Evolutionary conservation across 139 green algal species (phyloP).

Genomic region (Auxenochlorella pyrenoidosa): DNA sequence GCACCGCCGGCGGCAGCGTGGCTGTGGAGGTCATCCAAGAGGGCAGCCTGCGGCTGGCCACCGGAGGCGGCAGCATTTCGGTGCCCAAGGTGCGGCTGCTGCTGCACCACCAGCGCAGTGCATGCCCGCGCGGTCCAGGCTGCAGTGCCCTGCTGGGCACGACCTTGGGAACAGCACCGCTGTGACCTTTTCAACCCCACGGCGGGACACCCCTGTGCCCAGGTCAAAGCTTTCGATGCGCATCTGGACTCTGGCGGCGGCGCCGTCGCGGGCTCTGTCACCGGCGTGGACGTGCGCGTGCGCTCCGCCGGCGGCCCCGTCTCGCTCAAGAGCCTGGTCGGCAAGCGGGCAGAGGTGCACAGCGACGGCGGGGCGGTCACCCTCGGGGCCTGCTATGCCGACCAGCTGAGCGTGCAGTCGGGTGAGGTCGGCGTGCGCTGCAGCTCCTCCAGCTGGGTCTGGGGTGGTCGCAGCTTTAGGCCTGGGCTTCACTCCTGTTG

Average conservation of each 20-base stretch:
- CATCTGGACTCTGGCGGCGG: slow-evolving; percentile 27
- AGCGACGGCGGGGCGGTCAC: not conserved
- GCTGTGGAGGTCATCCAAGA: slow-evolving; percentile 26
- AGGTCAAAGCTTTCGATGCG: slow-evolving; percentile 23
- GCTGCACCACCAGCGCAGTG: too few species aligned
- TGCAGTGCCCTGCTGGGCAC: not conserved
- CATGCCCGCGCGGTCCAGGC: too few species aligned
- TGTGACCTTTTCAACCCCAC: too few species aligned
- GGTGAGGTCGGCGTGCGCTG: not conserved
- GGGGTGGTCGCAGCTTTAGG: too few species aligned
- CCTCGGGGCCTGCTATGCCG: slow-evolving; percentile 37
- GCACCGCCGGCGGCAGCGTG: not conserved
- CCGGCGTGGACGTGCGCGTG: slow-evolving; percentile 11
- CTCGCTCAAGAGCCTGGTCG: slow-evolving; percentile 23
- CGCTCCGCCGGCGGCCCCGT: slow-evolving; percentile 17
- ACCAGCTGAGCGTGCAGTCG: slow-evolving; percentile 8
- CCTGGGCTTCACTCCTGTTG: too few species aligned
- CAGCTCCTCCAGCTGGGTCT: too few species aligned
- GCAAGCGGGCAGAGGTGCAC: not conserved
- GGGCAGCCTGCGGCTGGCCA: slow-evolving; percentile 26
- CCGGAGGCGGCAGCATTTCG: slow-evolving; percentile 25
- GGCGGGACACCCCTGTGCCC: not conserved
- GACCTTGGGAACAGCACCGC: not conserved
- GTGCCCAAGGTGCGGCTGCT: slow-evolving; percentile 16
- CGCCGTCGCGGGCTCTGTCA: slow-evolving; percentile 10